Percentiles rank a stretch among this genome's conserved stretches.
phyloP scores from a whole-genome alignment of 2,329 filamentous ascomycete genomes.

The Fusarium sp. region DNA sequence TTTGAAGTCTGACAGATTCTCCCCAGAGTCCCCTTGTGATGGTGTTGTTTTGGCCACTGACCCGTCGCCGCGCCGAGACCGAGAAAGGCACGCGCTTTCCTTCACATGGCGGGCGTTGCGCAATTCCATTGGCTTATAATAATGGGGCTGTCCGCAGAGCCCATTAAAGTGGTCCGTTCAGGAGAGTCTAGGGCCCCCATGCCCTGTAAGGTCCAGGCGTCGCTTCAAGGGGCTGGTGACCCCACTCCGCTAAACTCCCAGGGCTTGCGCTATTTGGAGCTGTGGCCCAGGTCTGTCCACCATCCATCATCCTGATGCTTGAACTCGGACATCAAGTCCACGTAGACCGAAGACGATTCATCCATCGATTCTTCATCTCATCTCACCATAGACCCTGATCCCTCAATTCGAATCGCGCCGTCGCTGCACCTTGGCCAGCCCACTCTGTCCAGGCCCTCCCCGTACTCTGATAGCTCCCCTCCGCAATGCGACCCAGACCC shows the following conservation, averaged over 20 bases:
- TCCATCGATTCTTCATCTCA: conserved; percentile 10
- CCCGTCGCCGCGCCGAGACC: background rate
- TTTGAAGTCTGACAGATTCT: conserved; percentile 17
- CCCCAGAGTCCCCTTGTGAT: conserved; percentile 3
- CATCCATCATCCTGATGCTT: background rate
- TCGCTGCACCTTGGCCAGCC: background rate
- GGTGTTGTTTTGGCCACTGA: background rate
- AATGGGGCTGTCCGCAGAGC: background rate
- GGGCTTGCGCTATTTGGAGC: too few relatives aligned
- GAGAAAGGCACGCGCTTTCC: conserved; percentile 3
- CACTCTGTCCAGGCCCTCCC: background rate
- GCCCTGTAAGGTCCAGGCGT: background rate
- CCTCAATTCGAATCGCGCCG: background rate
- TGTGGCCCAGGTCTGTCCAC: background rate
- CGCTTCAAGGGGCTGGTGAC: conserved; percentile 5
- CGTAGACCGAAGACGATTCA: background rate
- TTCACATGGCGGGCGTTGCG: background rate
- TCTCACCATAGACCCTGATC: conserved; percentile 11
- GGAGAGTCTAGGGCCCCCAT: background rate
- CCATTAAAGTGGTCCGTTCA: conserved; percentile 8
- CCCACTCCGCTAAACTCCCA: too few relatives aligned
- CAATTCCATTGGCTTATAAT: background rate
- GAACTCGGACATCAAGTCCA: background rate
- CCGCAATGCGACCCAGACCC: background rate
- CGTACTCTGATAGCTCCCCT: background rate